Percentiles rank a stretch among this genome's conserved stretches.
Evolutionary conservation across 2,329 filamentous ascomycete species (phyloP).

Genomic region (Aspergillus quadrilineatus): DNA sequence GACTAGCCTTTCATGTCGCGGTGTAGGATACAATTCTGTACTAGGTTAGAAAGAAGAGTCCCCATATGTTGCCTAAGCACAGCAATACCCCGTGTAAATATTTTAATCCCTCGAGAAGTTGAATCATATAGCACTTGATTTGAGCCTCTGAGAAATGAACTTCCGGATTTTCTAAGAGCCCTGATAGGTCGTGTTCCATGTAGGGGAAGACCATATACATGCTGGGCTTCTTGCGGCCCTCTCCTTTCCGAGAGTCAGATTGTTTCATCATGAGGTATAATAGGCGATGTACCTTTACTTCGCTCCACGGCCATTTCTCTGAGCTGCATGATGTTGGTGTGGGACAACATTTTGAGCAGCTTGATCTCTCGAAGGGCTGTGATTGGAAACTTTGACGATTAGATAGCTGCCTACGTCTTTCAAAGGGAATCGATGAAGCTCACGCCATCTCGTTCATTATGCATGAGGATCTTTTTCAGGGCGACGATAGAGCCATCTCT

Average conservation of each 20-base stretch:
- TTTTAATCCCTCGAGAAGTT: slow-evolving; percentile 81
- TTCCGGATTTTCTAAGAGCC: slow-evolving; percentile 88
- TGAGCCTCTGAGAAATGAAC: slow-evolving; percentile 84
- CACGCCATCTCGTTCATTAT: slow-evolving; percentile 96
- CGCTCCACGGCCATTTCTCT: slow-evolving; percentile 96
- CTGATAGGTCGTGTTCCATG: slow-evolving; percentile 98
- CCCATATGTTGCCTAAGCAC: not conserved
- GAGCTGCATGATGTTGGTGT: slow-evolving; percentile 80
- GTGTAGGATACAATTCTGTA: slow-evolving; percentile 74
- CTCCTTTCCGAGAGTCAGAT: slow-evolving; percentile 50
- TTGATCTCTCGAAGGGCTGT: slow-evolving; percentile 97
- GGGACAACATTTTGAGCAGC: slow-evolving; percentile 89
- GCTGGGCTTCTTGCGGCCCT: slow-evolving; percentile 73
- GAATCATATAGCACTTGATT: slow-evolving; percentile 97
- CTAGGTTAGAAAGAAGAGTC: slow-evolving; percentile 16
- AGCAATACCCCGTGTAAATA: slow-evolving; percentile 74
- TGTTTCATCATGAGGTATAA: not conserved
- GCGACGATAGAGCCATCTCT: slow-evolving; percentile 75
- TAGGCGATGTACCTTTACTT: slow-evolving; percentile 53
- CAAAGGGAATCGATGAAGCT: slow-evolving; percentile 27
- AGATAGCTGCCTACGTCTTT: slow-evolving; percentile 14
- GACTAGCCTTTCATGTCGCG: slow-evolving; percentile 81
- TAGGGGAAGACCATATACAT: slow-evolving; percentile 99
- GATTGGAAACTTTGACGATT: slow-evolving; percentile 73
- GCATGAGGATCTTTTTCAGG: slow-evolving; percentile 98